Base-by-base conservation (phyloP, 2,329 filamentous ascomycete species). In the Botrytis pseudocinerea region DNA sequence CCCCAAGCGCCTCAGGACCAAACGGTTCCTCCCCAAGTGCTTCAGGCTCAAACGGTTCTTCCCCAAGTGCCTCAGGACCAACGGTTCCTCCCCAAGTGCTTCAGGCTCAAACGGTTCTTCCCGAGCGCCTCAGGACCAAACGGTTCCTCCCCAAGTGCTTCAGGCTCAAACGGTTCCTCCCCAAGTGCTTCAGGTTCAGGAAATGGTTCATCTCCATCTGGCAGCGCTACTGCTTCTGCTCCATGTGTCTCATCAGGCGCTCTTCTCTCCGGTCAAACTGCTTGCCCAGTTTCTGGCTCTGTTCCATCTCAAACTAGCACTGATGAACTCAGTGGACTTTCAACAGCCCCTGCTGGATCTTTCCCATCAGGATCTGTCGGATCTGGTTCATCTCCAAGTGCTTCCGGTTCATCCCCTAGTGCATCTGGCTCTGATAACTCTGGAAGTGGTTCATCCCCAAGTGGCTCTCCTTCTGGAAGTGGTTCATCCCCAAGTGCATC, bases 151-250 rank as follows among this genome's bases (percentile, higher is more conserved):
- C 32, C 32, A 32, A 32, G 32, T 32, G 32, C 32, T 32, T 32
- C 32, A 32, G 32, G 32, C 32, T 32, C 32, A 32, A 32, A 32
- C 32, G 32, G 32, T 32, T 32, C 32, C 32, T 32, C 32, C 32
- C 32, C 32, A 32, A 32, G 32, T 32, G 32, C 32, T 2, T 32
- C 32, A 20, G 68, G n/a, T 0, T 71, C 54, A 48, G 44, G 40
- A 65, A 65, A 46, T 38, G 63, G 44, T 20, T 35, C 63, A 18
- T 48, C 20, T 8, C 44, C 63, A 42, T 70, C 69, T 40, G 69
- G 40, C 20, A 70, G 10, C 14, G 42, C 51, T 9, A 10, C 14
- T 62, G 38, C 60, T 16, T 42, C 60, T 28, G 22, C 2, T n/a
- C 60, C 60, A 42, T 62, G 60, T 62, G 46, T 54, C 44, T 54